These are phyloP conservation scores for Polygonum aviculare DNA, from an alignment of 148 eudicot species.

Conservation along the genomic window DNA sequence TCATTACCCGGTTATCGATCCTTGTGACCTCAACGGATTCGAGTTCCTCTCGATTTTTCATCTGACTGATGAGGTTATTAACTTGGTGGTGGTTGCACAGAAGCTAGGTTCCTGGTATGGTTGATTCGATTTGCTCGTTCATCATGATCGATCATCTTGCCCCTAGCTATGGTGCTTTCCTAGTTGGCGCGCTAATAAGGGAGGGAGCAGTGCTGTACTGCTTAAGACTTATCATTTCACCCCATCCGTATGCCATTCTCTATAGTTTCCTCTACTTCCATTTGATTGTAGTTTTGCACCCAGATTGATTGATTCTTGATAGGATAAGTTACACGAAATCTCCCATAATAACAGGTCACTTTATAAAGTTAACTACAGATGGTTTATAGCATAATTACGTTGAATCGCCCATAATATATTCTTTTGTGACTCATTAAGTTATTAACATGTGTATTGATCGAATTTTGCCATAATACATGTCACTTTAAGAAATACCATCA, in stretches of 20 bases:
- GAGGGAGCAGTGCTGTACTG: constrained; percentile 27
- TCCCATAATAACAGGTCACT: no score
- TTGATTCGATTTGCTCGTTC: constrained; percentile 10
- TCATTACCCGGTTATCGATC: constrained; percentile 77
- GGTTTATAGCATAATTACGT: no score
- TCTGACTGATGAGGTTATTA: constrained; percentile 83
- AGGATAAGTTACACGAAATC: no score
- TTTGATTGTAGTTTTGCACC: no score
- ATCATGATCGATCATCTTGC: constrained; percentile 33
- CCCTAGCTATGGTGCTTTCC: constrained; percentile 31
- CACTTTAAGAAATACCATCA: no score
- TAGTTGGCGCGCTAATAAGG: constrained; percentile 49
- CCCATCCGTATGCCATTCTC: no score
- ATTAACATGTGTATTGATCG: not conserved
- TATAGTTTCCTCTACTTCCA: no score
- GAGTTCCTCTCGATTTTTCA: constrained; percentile 69
- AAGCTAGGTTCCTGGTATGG: constrained; percentile 17
- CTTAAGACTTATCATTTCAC: no score
- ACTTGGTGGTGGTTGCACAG: constrained; percentile 73
- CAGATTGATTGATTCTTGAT: no score
- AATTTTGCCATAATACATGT: no score
- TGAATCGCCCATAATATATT: no score
- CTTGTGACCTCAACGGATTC: constrained; percentile 62
- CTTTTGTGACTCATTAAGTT: not conserved
- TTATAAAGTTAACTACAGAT: no score